Base-by-base conservation (phyloP, 139 green algal species). In the Axilococcus clingmanii region DNA sequence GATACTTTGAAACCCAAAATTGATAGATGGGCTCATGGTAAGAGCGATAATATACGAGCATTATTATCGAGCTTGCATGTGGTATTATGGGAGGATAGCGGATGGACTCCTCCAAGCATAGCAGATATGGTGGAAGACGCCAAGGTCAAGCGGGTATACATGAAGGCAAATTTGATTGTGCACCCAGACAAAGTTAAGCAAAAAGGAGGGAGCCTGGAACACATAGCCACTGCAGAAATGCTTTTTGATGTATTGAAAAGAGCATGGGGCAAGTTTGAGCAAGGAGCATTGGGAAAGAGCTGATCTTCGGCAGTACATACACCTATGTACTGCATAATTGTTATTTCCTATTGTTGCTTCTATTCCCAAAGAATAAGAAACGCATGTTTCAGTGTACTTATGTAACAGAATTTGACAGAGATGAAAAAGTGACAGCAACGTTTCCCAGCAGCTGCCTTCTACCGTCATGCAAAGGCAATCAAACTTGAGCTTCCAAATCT, bases 181-280 rank as follows among this genome's bases (percentile, higher is more conserved):
- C 88, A 96, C 69, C 88, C 88, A 2, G 88, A 96, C 77, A 95
- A 95, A 72, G 88, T 96, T 23, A 76, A 77, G 40, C 82, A 94
- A 69, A 79, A 78, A 41, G 82, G 80, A n/a, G 88, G 85, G 24
- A 72, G 57, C 9, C 50, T 81, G 27, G 81, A 94, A 56, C 75
- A 93, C 68, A 62, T 93, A 20, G 83, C 79, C 29, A 74, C 85
- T 36, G 87, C 87, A 5, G 88, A 95, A 64, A 87, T 89, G 65
- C 66, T 94, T 17, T 96, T 96, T 58, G 85, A 96, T 63, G 67
- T 78, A 14, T 64, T 95, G 19, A 95, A 95, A 55, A 71, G 73
- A 27, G 79, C 80, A 0, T 94, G 78, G 79, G 74, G 63, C 5
- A 60, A 61, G 38, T 87, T 93, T 49, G 57, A 67, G 47, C 33